Conservation (phyloP, 2,329 filamentous ascomycete species). For the Fusarium buxicola region DNA sequence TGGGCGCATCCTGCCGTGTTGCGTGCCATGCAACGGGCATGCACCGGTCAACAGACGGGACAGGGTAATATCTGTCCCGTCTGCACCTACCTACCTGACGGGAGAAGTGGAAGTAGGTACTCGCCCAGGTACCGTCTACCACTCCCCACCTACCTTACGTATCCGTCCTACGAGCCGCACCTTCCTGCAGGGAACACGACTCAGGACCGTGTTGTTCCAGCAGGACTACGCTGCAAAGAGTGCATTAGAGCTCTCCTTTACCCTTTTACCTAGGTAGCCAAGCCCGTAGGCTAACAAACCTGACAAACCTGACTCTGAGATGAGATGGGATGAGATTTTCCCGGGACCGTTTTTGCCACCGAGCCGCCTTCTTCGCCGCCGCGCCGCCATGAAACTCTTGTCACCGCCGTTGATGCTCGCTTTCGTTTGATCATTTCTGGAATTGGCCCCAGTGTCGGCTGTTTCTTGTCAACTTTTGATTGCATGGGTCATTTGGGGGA, state of each 20-base stretch:
- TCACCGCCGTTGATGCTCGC: conserved; percentile 16
- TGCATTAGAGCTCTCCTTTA: conserved; percentile 29
- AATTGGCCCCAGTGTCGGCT: conserved; percentile 7
- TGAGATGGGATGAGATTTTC: not conserved
- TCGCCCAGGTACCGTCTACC: conserved; percentile 3
- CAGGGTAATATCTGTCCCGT: not conserved
- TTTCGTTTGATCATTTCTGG: conserved; percentile 7
- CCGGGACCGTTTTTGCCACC: conserved; percentile 12
- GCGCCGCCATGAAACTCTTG: conserved; percentile 4
- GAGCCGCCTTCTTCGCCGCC: not conserved
- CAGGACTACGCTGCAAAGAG: conserved; percentile 31
- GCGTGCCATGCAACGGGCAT: conserved; percentile 1
- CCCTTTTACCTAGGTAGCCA: too few relatives aligned
- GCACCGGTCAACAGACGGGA: conserved; percentile 7
- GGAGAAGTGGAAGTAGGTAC: too few relatives aligned
- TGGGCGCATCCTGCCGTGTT: conserved; percentile 14
- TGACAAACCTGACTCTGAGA: not conserved
- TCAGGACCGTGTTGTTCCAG: conserved; percentile 33
- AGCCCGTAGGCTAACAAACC: not conserved
- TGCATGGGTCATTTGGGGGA: not conserved
- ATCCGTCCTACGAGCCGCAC: conserved; percentile 12
- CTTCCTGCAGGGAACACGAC: conserved; percentile 40
- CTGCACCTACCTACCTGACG: not conserved
- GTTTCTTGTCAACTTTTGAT: conserved; percentile 12
- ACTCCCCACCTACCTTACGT: not conserved